phyloP scores from a whole-genome alignment of 2,329 filamentous ascomycete genomes.

The Helicocarpus griseus region DNA sequence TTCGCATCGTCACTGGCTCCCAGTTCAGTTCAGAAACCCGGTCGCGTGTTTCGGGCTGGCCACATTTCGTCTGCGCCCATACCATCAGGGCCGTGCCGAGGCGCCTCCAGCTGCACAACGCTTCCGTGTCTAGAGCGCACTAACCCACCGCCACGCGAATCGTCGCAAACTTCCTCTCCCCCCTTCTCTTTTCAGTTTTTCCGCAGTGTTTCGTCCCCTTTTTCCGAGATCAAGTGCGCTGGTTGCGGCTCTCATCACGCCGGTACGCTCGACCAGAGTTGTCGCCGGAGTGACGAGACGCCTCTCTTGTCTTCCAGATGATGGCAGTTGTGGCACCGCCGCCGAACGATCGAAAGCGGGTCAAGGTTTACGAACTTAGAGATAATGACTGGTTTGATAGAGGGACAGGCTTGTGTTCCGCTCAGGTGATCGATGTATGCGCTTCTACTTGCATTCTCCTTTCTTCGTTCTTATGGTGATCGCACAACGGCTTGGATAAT shows the following conservation, averaged over 20 bases:
- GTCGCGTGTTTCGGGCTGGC: neutral
- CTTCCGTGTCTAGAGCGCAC: neutral
- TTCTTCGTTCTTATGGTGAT: neutral
- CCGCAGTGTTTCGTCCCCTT: slow-evolving; percentile 9
- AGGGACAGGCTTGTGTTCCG: slow-evolving; percentile 90
- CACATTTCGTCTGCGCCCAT: neutral
- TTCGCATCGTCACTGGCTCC: neutral
- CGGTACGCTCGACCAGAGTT: slow-evolving; percentile 26
- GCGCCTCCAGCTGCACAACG: neutral
- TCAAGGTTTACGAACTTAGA: slow-evolving; percentile 97
- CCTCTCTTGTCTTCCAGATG: slow-evolving; percentile 25
- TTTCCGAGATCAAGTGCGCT: slow-evolving; percentile 10
- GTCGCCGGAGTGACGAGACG: slow-evolving; percentile 30
- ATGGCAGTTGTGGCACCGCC: slow-evolving; percentile 41
- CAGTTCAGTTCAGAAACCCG: neutral
- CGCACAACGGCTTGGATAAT: neutral
- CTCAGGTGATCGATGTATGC: slow-evolving; percentile 62
- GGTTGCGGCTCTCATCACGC: slow-evolving; percentile 21
- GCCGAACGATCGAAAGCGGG: slow-evolving; percentile 50
- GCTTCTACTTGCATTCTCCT: neutral
- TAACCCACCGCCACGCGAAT: neutral
- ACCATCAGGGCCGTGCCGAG: neutral
- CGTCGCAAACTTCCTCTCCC: slow-evolving; percentile 9
- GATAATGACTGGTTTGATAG: slow-evolving; percentile 99
- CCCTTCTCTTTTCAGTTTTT: slow-evolving; percentile 14